Evolutionary conservation across 768 basidiomycete genomes (phyloP).

Genomic region (Mycena polygramma): DNA sequence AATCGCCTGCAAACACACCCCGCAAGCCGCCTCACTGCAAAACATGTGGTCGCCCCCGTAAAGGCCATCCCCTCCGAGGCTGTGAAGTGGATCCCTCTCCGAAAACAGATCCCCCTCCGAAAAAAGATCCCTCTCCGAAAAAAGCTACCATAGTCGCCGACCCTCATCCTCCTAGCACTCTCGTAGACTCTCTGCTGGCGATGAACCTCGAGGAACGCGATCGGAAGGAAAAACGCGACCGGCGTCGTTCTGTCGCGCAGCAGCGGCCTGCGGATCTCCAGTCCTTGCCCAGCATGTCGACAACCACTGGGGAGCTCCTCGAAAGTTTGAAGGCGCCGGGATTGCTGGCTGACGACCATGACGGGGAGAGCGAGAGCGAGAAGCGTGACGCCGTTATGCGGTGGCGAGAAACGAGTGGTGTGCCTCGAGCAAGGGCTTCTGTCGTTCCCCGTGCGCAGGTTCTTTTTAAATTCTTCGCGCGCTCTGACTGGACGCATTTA

Average conservation of each 20-base stretch:
- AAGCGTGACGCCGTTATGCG: slow-evolving; percentile 25
- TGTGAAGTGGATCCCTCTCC: slow-evolving; percentile 24
- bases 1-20: slow-evolving; percentile 24
- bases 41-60: slow-evolving; percentile 37
- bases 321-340: slow-evolving; percentile 31
- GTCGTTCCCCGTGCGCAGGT: background rate
- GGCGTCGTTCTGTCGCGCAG: slow-evolving; percentile 24
- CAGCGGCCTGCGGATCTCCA: background rate
- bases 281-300: slow-evolving; percentile 35
- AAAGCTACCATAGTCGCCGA: background rate
- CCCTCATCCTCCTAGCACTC: slow-evolving; percentile 1
- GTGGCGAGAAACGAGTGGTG: slow-evolving; percentile 26
- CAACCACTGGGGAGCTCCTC: slow-evolving; percentile 32
- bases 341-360: slow-evolving; percentile 16
- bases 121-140: slow-evolving; percentile 9
- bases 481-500: slow-evolving; percentile 4
- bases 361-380: slow-evolving; percentile 10
- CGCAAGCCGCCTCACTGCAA: slow-evolving; percentile 38
- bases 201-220: slow-evolving; percentile 32
- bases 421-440: background rate
- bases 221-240: slow-evolving; percentile 29
- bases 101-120: background rate
- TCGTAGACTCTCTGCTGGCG: slow-evolving; percentile 19
- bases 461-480: background rate
- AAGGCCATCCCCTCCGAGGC: slow-evolving; percentile 34